Evolutionary conservation across 306 rosid species (phyloP).

Genomic region (Adenanthera pavonina): DNA sequence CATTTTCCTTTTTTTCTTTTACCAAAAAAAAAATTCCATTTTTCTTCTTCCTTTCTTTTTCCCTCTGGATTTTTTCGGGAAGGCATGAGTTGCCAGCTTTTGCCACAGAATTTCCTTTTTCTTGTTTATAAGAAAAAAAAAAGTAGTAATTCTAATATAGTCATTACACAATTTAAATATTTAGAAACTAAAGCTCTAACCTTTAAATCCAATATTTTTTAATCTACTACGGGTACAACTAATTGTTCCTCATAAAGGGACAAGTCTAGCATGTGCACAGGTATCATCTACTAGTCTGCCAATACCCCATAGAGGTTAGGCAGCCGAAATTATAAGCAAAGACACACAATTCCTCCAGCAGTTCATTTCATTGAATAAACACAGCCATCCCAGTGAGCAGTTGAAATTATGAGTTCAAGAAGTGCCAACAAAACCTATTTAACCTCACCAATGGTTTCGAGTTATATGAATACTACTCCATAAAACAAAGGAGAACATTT

Average conservation of each 20-base stretch:
- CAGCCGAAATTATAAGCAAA: neutral
- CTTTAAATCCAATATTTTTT: neutral
- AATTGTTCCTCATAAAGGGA: neutral
- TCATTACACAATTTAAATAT: neutral
- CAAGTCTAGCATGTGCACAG: neutral
- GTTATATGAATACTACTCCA: neutral
- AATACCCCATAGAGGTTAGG: neutral
- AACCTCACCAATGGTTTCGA: neutral
- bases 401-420: neutral
- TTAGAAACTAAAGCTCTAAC: neutral
- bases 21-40: neutral
- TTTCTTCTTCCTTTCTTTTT: neutral
- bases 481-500: too few species aligned
- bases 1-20: neutral
- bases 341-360: neutral
- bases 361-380: neutral
- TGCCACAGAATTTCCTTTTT: neutral
- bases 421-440: neutral
- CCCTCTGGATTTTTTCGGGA: neutral
- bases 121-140: neutral
- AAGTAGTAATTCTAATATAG: neutral
- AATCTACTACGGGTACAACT: neutral
- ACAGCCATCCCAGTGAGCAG: neutral
- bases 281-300: neutral
- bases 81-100: neutral